Percentiles rank a stretch among this genome's conserved stretches.
Evolutionary conservation across 1,284 basidiomycete genomes (phyloP).

Genomic region (Trichosporon inkin): DNA sequence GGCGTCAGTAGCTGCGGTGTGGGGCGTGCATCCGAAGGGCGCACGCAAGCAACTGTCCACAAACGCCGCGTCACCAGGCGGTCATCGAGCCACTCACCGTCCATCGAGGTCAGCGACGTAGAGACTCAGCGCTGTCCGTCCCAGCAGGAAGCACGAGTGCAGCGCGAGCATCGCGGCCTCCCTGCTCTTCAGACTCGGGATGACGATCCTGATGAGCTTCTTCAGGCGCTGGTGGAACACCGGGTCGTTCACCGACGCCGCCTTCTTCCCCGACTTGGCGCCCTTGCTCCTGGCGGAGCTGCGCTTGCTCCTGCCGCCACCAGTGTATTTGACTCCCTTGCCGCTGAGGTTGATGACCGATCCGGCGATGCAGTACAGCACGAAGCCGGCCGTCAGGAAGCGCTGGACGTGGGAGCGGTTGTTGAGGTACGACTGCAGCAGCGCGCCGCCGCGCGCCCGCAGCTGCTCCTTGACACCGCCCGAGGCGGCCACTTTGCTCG

Average conservation of each 20-base stretch:
- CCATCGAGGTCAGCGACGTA: conserved; percentile 91
- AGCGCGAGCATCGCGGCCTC: conserved; percentile 81
- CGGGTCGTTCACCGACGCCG: conserved; percentile 64
- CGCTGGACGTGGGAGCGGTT: conserved; percentile 69
- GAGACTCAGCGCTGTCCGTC: conserved; percentile 85
- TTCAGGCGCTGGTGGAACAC: conserved; percentile 80
- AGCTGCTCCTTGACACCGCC: neutral
- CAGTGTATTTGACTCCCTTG: conserved; percentile 8
- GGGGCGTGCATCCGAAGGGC: no score
- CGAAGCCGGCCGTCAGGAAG: conserved; percentile 54
- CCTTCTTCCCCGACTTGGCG: conserved; percentile 18
- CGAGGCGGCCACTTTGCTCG: neutral
- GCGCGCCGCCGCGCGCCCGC: conserved; percentile 13
- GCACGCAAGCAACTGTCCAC: no score
- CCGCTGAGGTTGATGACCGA: conserved; percentile 38
- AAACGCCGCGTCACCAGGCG: no score
- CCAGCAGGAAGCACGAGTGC: conserved; percentile 82
- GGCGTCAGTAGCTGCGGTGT: neutral
- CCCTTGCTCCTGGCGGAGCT: conserved; percentile 19
- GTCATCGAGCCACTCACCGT: conserved; percentile 57
- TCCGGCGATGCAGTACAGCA: conserved; percentile 41
- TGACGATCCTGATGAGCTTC: conserved; percentile 77
- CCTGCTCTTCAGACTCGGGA: conserved; percentile 76
- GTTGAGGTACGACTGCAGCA: conserved; percentile 53
- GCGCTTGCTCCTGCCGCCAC: conserved; percentile 17